These are phyloP conservation scores for Penicillium sp. DNA, from an alignment of 2,329 filamentous ascomycete species.

Conservation along the genomic window DNA sequence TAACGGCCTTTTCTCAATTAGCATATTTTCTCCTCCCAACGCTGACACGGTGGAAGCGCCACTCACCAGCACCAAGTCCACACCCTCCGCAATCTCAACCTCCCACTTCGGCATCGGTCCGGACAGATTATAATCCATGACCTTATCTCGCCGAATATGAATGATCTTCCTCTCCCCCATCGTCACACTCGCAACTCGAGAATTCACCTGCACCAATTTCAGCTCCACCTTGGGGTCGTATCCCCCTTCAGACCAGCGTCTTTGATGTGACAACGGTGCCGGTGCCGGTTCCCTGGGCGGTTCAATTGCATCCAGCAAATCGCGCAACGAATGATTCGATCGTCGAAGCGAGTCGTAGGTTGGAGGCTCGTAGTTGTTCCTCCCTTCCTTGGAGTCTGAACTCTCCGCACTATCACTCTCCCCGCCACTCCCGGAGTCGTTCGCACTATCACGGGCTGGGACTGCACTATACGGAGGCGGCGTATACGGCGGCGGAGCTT, in stretches of 20 bases:
- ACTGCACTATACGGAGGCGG: conserved; percentile 15
- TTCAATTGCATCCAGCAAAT: conserved; percentile 24
- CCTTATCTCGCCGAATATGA: conserved; percentile 14
- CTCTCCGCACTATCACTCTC: background rate
- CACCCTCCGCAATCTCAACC: conserved; percentile 22
- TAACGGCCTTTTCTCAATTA: conserved; percentile 12
- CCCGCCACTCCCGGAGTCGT: background rate
- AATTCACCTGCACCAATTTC: conserved; percentile 13
- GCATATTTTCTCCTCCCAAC: background rate
- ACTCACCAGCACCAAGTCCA: conserved; percentile 26
- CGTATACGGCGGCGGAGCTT: background rate
- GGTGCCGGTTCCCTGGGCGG: conserved; percentile 21
- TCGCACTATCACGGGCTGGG: background rate
- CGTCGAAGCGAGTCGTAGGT: conserved; percentile 21
- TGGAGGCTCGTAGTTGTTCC: conserved; percentile 5
- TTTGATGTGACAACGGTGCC: conserved; percentile 9
- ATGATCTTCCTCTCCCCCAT: conserved; percentile 22
- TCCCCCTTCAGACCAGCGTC: conserved; percentile 10
- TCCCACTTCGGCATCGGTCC: conserved; percentile 20
- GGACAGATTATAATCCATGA: conserved; percentile 11
- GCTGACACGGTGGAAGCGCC: background rate
- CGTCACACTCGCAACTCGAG: conserved; percentile 13
- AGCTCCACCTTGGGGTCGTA: conserved; percentile 13
- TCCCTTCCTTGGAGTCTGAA: background rate
- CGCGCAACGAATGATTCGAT: conserved; percentile 15